These are phyloP conservation scores for Ogataea kodamae DNA, from an alignment of 805 yeast genomes.

Conservation along the genomic window DNA sequence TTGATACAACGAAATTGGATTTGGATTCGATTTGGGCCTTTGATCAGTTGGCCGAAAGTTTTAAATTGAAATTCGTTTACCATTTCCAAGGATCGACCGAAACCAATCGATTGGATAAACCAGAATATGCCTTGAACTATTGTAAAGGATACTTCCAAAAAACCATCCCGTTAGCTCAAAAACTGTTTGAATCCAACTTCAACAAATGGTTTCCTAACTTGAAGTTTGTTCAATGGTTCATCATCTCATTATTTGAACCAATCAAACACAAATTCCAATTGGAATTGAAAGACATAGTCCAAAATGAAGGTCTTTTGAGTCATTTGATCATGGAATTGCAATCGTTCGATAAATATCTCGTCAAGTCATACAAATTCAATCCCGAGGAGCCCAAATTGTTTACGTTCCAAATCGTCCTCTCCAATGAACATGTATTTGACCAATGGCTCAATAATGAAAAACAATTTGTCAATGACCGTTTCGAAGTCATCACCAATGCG, in stretches of 20 bases:
- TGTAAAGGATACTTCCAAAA: slow-evolving; percentile 39
- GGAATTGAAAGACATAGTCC: slow-evolving; percentile 25
- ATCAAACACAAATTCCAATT: slow-evolving; percentile 41
- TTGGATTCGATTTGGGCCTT: slow-evolving; percentile 45
- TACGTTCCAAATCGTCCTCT: slow-evolving; percentile 29
- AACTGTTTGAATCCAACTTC: slow-evolving; percentile 31
- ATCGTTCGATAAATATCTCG: slow-evolving; percentile 51
- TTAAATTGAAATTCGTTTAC: slow-evolving; percentile 49
- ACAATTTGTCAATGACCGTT: slow-evolving; percentile 48
- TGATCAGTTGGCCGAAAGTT: slow-evolving; percentile 42
- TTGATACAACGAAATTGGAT: background rate
- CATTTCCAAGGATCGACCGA: slow-evolving; percentile 57
- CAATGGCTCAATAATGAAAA: slow-evolving; percentile 55
- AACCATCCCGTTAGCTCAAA: slow-evolving; percentile 29
- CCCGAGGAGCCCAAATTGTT: slow-evolving; percentile 26
- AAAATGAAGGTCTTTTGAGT: slow-evolving; percentile 46
- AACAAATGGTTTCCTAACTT: slow-evolving; percentile 15
- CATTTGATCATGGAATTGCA: slow-evolving; percentile 58
- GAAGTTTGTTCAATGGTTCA: slow-evolving; percentile 35
- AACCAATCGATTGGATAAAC: slow-evolving; percentile 62
- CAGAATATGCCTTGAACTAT: slow-evolving; percentile 66
- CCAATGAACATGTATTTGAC: slow-evolving; percentile 31
- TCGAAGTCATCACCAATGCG: slow-evolving; percentile 46
- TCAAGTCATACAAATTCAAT: slow-evolving; percentile 37
- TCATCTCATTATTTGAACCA: slow-evolving; percentile 46